phyloP scores from a whole-genome alignment of 2,329 filamentous ascomycete genomes.

The Phaeosphaeriaceae sp. region DNA sequence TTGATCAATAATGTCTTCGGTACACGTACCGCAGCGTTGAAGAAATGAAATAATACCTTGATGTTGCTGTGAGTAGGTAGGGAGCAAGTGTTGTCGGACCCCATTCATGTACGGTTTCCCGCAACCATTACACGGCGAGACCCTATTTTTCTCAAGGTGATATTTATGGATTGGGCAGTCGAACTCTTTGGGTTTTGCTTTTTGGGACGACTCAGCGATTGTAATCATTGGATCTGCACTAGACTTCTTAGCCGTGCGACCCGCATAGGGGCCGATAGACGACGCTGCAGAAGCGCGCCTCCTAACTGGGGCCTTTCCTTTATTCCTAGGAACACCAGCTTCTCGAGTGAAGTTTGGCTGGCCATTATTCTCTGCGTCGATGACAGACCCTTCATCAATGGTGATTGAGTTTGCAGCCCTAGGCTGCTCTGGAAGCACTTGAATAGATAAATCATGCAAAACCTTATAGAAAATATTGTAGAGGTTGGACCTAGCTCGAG shows the following conservation, averaged over 20 bases:
- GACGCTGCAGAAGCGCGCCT: not conserved
- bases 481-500: not conserved
- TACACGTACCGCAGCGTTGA: constrained; percentile 6
- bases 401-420: not conserved
- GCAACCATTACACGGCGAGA: constrained; percentile 9
- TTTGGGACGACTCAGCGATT: not conserved
- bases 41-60: not conserved
- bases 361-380: not conserved
- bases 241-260: not conserved
- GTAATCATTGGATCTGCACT: not conserved
- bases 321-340: not conserved
- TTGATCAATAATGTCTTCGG: constrained; percentile 5
- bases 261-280: not conserved
- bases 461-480: not conserved
- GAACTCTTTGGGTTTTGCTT: not conserved
- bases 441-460: not conserved
- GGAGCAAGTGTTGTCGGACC: constrained; percentile 7
- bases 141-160: not conserved
- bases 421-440: not conserved
- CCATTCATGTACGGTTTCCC: constrained; percentile 5
- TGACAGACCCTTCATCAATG: not conserved
- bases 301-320: not conserved
- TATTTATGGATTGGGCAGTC: constrained; percentile 11
- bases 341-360: not conserved
- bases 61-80: constrained; percentile 8